Evolutionary conservation across 352 stramenopile species (phyloP), one percentile per base, ranked within the genome.

Genomic region (Phytopythium sindhum): DNA sequence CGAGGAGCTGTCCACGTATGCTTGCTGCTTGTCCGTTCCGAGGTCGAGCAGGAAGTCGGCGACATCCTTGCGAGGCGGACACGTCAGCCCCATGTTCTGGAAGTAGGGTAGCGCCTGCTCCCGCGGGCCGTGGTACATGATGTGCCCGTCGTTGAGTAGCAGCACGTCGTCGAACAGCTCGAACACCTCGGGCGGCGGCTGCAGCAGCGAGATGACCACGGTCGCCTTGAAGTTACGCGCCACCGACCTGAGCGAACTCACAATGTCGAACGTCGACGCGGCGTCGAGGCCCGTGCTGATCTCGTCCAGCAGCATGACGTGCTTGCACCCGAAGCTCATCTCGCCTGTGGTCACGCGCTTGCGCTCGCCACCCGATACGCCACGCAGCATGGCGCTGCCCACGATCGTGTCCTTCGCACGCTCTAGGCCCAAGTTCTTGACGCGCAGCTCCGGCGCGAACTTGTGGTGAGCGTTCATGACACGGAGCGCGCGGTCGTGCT

Each of bases 101-200:
- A 89, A 89, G 61, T 86, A 88, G 24, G 67, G 47, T 7, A 86
- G 42, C 6, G 70, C 77, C 41, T 73, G 35, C 11, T 68, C 64
- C 0, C 74, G 67, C 0, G 67, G 67, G 5, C 77, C 78, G 55
- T 72, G 76, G 64, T 90, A 98, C 61, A 98, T 89, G 41, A 98
- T 79, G 47, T 80, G 67, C n/a, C 95, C 93, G 53, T 95, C 77
- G 68, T 93, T 90, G 28, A 98, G 64, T 29, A 98, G 63, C 33
- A 98, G 81, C 4, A 98, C 72, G 51, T 98, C 88, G 72, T 98
- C 96, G 65, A 98, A 98, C 21, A 98, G 73, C 19, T 85, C 84
- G 51, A 96, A 97, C 17, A 97, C 93, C 67, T 98, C 95, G 3
- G 95, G 95, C 23, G 95, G 78, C n/a, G 95, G 95, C 72, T 98